Percentiles rank a stretch among this genome's conserved stretches.
Conservation (phyloP, 1,139 yeast genomes). For the Zhuliangozyma parablackwelliae region DNA sequence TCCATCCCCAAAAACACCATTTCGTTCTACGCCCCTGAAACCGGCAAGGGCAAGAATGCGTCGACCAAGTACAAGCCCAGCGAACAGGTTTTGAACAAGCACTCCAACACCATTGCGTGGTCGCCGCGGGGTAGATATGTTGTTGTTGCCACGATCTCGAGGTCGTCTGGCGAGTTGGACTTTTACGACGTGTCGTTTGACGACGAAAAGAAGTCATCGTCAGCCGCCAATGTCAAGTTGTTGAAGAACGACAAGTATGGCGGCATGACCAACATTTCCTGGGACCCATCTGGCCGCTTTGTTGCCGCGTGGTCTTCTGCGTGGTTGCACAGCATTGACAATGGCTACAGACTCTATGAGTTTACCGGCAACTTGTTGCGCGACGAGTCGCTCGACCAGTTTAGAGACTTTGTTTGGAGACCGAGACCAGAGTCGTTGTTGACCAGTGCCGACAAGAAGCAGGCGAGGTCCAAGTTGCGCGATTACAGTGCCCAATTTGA, state of each 20-base stretch:
- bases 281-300: conserved; percentile 97
- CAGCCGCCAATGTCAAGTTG: conserved; percentile 57
- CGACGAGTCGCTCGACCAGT: conserved; percentile 75
- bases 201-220: conserved; percentile 50
- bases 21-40: conserved; percentile 85
- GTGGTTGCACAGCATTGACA: conserved; percentile 82
- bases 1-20: conserved; percentile 69
- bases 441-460: conserved; percentile 76
- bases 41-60: conserved; percentile 90
- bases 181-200: conserved; percentile 85
- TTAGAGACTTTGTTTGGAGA: conserved; percentile 93
- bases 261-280: conserved; percentile 79
- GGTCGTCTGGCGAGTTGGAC: conserved; percentile 65
- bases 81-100: conserved; percentile 57
- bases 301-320: conserved; percentile 83
- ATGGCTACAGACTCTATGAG: conserved; percentile 86
- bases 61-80: conserved; percentile 28
- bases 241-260: conserved; percentile 61
- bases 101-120: conserved; percentile 76
- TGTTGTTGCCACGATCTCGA: conserved; percentile 68
- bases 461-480: conserved; percentile 83
- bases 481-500: conserved; percentile 92
- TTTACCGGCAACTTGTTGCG: conserved; percentile 73
- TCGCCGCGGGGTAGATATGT: conserved; percentile 92
- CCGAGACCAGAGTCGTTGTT: conserved; percentile 87